Evolutionary conservation across 805 yeast genomes (phyloP), one percentile per base, ranked within the genome.

Genomic region (Candida pseudoglaebosa): DNA sequence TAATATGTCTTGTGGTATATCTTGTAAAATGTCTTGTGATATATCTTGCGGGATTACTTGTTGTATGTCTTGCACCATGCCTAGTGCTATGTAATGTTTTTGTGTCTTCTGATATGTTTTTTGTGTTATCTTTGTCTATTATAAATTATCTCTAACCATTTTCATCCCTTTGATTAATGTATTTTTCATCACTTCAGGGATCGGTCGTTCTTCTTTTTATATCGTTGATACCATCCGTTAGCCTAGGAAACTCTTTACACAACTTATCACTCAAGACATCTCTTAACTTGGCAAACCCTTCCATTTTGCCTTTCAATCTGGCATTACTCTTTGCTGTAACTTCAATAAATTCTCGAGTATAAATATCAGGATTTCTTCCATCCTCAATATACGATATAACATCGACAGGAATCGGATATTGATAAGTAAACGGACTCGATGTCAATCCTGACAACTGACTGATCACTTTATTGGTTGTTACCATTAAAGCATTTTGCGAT

Each of bases 331-430:
- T 82, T 28, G 89, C 81, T n/a, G 93, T 84, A 24, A 91, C 86
- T 57, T 93, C 99, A 12, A 91, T 87, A 62, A 93, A 93, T 63
- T 93, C 99, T 57, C 99, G 75, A 1, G 98, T 89, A 61, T 93
- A 93, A 28, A 93, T 89, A 56, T 93, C 98, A 0, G 99, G 98
- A 56, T 93, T 93, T 49, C 99, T 71, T 2, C 99, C 99, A 53
- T 88, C 95, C 55, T 93, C 98, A 28, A 93, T 87, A 54, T 93
- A 93, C 45, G 84, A 82, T 10, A 89, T 67, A n/a, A 90, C 90
- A 53, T 90, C 96, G 28, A 84, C 59, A 1, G 96, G 96, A 3
- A 85, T 71, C 1, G 80, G 68, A 29, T 57, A 60, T 41, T 70
- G 61, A 32, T 49, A 56, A 2, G 64, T 57, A 19, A 52, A 53